These are phyloP conservation scores for Nakazawaea ernobii DNA, from an alignment of 805 yeast species.

Conservation along the genomic window DNA sequence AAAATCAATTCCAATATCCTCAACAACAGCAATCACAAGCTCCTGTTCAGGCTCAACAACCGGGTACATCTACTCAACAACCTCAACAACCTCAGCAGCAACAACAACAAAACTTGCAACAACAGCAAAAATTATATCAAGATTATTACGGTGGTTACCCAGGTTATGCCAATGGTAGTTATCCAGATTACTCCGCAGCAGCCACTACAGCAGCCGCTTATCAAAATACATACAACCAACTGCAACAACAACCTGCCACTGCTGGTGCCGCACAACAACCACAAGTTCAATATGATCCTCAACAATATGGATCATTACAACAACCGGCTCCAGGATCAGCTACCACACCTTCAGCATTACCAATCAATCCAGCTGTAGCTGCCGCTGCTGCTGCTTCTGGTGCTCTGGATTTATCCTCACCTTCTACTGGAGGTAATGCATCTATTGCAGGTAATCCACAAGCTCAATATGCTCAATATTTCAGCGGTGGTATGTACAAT, in stretches of 20 bases:
- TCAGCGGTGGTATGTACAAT: slow-evolving; percentile 8
- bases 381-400: not conserved
- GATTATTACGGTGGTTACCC: slow-evolving; percentile 13
- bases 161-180: slow-evolving; percentile 9
- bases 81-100: slow-evolving; percentile 9
- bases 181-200: slow-evolving; percentile 6
- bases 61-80: slow-evolving; percentile 12
- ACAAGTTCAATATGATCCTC: slow-evolving; percentile 5
- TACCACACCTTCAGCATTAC: slow-evolving; percentile 7
- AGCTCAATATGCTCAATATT: slow-evolving; percentile 8
- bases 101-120: slow-evolving; percentile 16
- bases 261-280: not conserved
- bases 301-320: slow-evolving; percentile 4
- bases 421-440: slow-evolving; percentile 1
- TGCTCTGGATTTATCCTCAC: slow-evolving; percentile 5
- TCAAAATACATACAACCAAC: slow-evolving; percentile 7
- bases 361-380: slow-evolving; percentile 5
- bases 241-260: slow-evolving; percentile 7
- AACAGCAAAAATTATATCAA: slow-evolving; percentile 11
- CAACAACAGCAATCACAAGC: slow-evolving; percentile 15
- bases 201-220: not conserved
- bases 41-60: slow-evolving; percentile 10
- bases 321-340: slow-evolving; percentile 8
- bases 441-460: not conserved
- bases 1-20: slow-evolving; percentile 19